These are phyloP conservation scores for Pelargonium fulgidum DNA, from an alignment of 441 rosid genomes.

Conservation along the genomic window DNA sequence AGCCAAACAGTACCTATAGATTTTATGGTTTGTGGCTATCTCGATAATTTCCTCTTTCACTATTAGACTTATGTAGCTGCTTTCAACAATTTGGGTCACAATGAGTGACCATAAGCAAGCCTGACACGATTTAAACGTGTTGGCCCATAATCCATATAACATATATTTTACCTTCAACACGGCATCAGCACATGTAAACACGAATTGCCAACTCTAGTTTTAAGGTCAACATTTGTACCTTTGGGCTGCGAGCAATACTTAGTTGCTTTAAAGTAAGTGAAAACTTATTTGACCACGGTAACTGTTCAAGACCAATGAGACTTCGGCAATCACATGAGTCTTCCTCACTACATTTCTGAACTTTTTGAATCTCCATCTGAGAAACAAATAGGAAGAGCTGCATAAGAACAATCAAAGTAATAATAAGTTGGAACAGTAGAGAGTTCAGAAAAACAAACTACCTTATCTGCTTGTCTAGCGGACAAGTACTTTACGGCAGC, in stretches of 20 bases:
- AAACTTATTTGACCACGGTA: conserved; percentile 72
- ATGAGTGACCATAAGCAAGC: too few relatives aligned
- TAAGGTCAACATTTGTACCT: conserved; percentile 39
- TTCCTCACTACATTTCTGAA: conserved; percentile 45
- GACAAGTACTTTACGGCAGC: conserved; percentile 59
- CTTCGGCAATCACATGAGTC: conserved; percentile 56
- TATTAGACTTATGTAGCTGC: neutral
- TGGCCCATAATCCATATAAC: neutral
- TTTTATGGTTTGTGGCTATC: neutral
- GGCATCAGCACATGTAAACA: too few relatives aligned
- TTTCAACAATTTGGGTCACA: too few relatives aligned
- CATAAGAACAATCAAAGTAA: conserved; percentile 4
- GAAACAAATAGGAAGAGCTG: conserved; percentile 15
- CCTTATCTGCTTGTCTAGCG: conserved; percentile 42
- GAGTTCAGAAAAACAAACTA: conserved; percentile 14
- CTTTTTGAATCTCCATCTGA: conserved; percentile 47
- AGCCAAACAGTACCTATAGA: neutral
- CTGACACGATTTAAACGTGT: too few relatives aligned
- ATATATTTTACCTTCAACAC: too few relatives aligned
- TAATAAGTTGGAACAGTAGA: neutral
- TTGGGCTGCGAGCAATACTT: conserved; percentile 59
- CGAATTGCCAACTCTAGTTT: too few relatives aligned
- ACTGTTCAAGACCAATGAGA: conserved; percentile 32
- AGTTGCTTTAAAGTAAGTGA: conserved; percentile 52
- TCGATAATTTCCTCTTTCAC: neutral